Conservation (phyloP, 306 rosid species). For the Inga leiocalycina region DNA sequence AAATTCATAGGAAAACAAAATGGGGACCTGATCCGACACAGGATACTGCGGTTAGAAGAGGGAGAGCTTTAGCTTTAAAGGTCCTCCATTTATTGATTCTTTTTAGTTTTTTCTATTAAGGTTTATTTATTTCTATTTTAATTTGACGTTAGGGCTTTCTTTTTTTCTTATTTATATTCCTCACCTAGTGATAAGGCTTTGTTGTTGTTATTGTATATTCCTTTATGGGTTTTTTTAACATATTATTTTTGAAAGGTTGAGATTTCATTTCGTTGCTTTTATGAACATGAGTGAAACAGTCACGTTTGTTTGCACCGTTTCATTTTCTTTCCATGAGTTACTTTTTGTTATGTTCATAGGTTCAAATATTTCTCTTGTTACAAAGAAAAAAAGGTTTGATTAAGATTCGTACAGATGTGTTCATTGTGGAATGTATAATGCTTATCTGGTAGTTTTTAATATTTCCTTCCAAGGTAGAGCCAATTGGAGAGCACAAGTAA, state of each 20-base stretch:
- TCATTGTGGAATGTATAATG: constrained; percentile 30
- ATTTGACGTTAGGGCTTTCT: background rate
- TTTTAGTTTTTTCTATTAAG: constrained; percentile 26
- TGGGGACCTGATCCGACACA: constrained; percentile 85
- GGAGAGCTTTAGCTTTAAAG: constrained; percentile 86
- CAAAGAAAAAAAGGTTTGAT: background rate
- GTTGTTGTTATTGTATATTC: too few species aligned
- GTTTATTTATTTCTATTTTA: constrained; percentile 12
- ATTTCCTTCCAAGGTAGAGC: constrained; percentile 41
- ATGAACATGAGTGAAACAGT: constrained; percentile 17
- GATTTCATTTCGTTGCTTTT: background rate
- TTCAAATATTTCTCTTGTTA: background rate
- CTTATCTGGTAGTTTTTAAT: constrained; percentile 38
- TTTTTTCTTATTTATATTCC: background rate
- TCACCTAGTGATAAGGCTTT: too few species aligned
- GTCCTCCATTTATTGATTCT: constrained; percentile 36
- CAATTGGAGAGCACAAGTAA: constrained; percentile 40
- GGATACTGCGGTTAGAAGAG: constrained; percentile 71
- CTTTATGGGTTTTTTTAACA: constrained; percentile 17
- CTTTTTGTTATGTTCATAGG: constrained; percentile 6
- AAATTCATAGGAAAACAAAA: constrained; percentile 68
- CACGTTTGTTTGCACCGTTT: background rate
- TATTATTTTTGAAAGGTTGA: constrained; percentile 15
- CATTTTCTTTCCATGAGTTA: background rate
- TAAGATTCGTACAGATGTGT: background rate